Percentiles rank a stretch among this genome's conserved stretches.
These are phyloP conservation scores for Plasmodium chabaudi DNA, from an alignment of 169 alveolate genomes.

Conservation along the genomic window DNA sequence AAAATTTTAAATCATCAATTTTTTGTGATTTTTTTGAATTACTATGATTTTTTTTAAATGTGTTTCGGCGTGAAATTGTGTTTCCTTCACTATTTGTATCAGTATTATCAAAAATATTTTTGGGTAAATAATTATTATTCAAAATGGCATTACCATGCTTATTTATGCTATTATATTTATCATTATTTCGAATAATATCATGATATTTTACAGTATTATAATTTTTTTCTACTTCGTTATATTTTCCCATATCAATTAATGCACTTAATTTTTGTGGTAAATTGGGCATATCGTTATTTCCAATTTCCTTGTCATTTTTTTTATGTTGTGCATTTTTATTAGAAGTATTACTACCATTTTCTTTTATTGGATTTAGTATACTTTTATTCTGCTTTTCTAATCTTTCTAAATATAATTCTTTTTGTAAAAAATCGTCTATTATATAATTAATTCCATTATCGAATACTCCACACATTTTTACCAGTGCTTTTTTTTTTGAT, in stretches of 20 bases:
- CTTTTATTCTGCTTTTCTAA: conserved; percentile 38
- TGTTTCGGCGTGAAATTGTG: no score
- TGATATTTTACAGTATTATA: conserved; percentile 10
- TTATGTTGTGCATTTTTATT: not conserved
- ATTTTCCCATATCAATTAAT: not conserved
- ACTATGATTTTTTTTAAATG: not conserved
- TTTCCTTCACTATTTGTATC: not conserved
- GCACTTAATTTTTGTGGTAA: not conserved
- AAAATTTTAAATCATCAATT: conserved; percentile 35
- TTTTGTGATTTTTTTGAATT: conserved; percentile 15
- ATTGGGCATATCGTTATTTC: not conserved
- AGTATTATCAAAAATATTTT: not conserved
- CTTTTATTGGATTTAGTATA: conserved; percentile 3
- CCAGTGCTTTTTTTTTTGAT: conserved; percentile 79
- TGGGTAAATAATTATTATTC: not conserved
- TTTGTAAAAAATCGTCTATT: conserved; percentile 68
- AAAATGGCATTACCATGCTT: not conserved
- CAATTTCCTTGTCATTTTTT: not conserved
- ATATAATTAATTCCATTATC: conserved; percentile 38
- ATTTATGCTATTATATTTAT: conserved; percentile 1
- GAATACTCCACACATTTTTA: conserved; percentile 84
- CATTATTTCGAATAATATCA: conserved; percentile 10
- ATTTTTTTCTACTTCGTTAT: not conserved
- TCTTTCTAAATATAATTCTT: conserved; percentile 57
- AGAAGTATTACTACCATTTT: not conserved